A percentile compares a stretch with the other conserved stretches of the same genome.
Evolutionary conservation across 495 filamentous ascomycete species (phyloP).

Genomic region (Annulohypoxylon maeteangense): DNA sequence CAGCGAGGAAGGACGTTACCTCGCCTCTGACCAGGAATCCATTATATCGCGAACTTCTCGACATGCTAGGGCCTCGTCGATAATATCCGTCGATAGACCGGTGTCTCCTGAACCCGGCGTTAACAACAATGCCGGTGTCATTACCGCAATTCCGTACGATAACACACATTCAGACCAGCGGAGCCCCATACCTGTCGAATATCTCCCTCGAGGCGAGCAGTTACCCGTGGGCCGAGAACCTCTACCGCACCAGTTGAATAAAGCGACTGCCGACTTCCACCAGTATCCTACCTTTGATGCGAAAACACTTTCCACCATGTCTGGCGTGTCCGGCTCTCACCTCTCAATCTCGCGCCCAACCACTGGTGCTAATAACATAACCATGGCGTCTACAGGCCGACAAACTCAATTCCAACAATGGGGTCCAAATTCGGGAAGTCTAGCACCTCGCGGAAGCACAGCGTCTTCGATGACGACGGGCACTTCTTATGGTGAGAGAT

Average conservation of each 20-base stretch:
- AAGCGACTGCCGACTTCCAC: slow-evolving; percentile 81
- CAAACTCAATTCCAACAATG: slow-evolving; percentile 78
- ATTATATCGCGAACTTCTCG: slow-evolving; percentile 76
- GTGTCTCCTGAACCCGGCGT: slow-evolving; percentile 62
- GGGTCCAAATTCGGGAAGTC: slow-evolving; percentile 55
- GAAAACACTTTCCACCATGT: slow-evolving; percentile 55
- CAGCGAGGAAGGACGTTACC: slow-evolving; percentile 62
- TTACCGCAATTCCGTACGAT: slow-evolving; percentile 92
- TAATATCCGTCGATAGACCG: slow-evolving; percentile 75
- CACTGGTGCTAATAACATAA: slow-evolving; percentile 72
- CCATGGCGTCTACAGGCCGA: slow-evolving; percentile 77
- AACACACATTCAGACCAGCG: slow-evolving; percentile 71
- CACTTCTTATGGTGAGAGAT: slow-evolving; percentile 62
- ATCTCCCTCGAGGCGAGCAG: slow-evolving; percentile 75
- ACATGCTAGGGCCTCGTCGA: slow-evolving; percentile 82
- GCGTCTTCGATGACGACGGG: slow-evolving; percentile 61
- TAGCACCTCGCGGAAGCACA: slow-evolving; percentile 61
- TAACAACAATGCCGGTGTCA: slow-evolving; percentile 82
- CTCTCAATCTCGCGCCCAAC: slow-evolving; percentile 75
- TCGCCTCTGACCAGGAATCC: slow-evolving; percentile 61
- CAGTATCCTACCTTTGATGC: slow-evolving; percentile 85
- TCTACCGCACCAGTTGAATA: slow-evolving; percentile 83
- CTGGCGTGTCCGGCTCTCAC: slow-evolving; percentile 65
- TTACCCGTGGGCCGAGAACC: slow-evolving; percentile 73
- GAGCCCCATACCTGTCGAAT: slow-evolving; percentile 80